Percentiles rank a stretch among this genome's conserved stretches.
Conservation (phyloP, 805 yeast genomes). For the Suhomyces kilbournensis region DNA sequence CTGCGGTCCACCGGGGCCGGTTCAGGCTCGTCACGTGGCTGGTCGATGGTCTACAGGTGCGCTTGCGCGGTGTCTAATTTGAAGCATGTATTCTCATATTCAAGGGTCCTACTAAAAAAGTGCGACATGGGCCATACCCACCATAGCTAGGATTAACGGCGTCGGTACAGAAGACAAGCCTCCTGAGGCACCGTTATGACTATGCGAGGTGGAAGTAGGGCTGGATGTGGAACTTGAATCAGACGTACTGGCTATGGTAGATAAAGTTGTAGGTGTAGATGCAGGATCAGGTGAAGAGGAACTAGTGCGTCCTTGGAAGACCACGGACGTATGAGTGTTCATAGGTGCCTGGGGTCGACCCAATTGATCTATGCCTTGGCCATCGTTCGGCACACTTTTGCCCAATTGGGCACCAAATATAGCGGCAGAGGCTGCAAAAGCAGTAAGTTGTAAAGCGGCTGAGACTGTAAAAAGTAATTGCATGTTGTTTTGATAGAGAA, state of each 20-base stretch:
- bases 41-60: neutral
- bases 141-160: neutral
- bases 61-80: neutral
- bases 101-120: neutral
- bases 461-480: neutral
- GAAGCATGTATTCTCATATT: neutral
- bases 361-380: neutral
- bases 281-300: neutral
- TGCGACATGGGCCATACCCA: neutral
- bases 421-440: neutral
- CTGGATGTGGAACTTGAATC: neutral
- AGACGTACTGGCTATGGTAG: neutral
- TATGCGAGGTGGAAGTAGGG: neutral
- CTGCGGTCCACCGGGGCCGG: conserved; percentile 2
- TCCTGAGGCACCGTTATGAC: neutral
- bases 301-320: neutral
- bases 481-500: neutral
- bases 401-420: neutral
- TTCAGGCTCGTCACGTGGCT: neutral
- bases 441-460: conserved; percentile 1
- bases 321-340: neutral
- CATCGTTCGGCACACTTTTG: neutral
- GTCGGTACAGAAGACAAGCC: neutral
- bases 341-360: neutral
- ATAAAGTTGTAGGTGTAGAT: neutral